These are phyloP conservation scores for Sonneratia alba DNA, from an alignment of 345 rosid genomes.

Conservation along the genomic window DNA sequence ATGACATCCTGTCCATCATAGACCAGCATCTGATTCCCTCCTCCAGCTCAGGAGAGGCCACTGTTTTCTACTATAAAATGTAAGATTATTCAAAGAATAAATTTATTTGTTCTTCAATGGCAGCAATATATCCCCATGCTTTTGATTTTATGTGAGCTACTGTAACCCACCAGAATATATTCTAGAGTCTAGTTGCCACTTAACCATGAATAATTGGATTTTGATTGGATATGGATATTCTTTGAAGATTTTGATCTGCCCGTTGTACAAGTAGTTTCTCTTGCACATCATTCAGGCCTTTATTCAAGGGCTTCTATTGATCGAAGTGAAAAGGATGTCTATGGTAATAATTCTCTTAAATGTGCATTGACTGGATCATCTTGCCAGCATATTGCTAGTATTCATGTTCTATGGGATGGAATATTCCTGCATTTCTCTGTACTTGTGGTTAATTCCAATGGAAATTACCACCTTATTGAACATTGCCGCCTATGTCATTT, in stretches of 20 bases:
- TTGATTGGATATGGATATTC: neutral
- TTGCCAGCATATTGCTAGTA: slow-evolving; percentile 9
- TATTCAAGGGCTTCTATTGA: neutral
- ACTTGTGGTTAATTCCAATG: neutral
- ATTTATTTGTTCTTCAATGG: neutral
- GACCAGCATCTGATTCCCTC: slow-evolving; percentile 80
- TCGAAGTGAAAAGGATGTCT: neutral
- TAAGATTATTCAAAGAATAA: slow-evolving; percentile 17
- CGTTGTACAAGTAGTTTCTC: slow-evolving; percentile 1
- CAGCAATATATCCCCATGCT: neutral
- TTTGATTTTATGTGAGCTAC: slow-evolving; percentile 3
- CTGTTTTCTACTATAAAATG: slow-evolving; percentile 97
- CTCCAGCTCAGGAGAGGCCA: slow-evolving; percentile 83
- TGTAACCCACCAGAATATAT: neutral
- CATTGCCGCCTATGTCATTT: neutral
- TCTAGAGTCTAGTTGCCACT: slow-evolving; percentile 3
- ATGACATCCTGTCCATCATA: slow-evolving; percentile 72
- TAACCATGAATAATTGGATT: neutral
- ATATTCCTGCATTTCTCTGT: neutral
- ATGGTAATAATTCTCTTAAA: neutral
- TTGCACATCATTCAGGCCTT: neutral
- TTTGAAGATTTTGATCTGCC: neutral
- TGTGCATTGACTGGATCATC: neutral
- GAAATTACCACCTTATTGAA: neutral
- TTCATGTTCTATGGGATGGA: neutral